These are phyloP conservation scores for Gaultheria prostrata DNA, from an alignment of 148 eudicot genomes.

Conservation along the genomic window DNA sequence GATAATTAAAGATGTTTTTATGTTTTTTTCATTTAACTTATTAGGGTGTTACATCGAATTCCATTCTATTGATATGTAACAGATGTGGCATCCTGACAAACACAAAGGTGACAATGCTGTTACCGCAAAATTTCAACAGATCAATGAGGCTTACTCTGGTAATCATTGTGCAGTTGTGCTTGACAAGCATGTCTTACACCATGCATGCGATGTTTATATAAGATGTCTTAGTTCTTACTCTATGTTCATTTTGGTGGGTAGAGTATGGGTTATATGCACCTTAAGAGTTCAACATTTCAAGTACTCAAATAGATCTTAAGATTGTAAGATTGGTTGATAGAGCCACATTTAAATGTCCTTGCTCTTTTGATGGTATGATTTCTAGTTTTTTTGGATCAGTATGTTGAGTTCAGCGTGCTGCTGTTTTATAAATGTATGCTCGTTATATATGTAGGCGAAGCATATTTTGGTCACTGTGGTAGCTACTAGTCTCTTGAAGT, in stretches of 20 bases:
- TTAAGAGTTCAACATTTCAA: background rate
- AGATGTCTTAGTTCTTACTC: background rate
- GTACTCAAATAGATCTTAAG: background rate
- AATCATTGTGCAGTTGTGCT: constrained; percentile 13
- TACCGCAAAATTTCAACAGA: constrained; percentile 60
- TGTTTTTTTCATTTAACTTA: constrained; percentile 5
- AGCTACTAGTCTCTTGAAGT: background rate
- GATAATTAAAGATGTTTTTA: background rate
- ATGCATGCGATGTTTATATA: background rate
- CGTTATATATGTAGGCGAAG: background rate
- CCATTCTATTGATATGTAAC: constrained; percentile 19
- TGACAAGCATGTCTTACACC: background rate
- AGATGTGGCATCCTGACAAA: constrained; percentile 81
- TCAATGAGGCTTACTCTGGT: constrained; percentile 67
- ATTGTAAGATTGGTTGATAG: background rate
- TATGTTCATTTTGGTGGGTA: constrained; percentile 1
- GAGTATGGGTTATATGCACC: background rate
- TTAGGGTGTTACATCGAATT: background rate
- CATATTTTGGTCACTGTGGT: background rate
- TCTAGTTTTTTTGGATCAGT: background rate
- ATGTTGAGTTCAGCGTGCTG: background rate
- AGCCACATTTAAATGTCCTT: background rate
- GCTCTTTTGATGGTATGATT: background rate
- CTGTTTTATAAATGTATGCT: background rate
- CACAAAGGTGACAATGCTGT: constrained; percentile 48